Evolutionary conservation across 495 filamentous ascomycete genomes (phyloP).

Genomic region (Xylaria venustula): DNA sequence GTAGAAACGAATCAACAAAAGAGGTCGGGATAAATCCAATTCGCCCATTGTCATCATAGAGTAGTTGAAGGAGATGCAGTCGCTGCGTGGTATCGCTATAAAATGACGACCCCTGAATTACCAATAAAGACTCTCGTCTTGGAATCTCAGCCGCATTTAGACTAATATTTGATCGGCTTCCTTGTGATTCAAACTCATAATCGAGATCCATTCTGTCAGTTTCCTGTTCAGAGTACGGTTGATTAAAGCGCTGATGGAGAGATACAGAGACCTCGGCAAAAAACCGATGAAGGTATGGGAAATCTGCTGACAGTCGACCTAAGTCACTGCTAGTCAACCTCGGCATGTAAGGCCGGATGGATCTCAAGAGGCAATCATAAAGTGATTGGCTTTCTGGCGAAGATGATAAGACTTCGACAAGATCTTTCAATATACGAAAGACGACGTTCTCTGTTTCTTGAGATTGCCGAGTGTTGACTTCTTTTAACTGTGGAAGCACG

Average conservation of each 20-base stretch:
- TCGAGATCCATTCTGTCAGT: slow-evolving; percentile 78
- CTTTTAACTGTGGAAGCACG: slow-evolving; percentile 42
- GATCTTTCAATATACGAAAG: slow-evolving; percentile 30
- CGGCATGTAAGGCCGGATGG: slow-evolving; percentile 39
- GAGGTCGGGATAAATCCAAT: slow-evolving; percentile 35
- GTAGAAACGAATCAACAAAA: slow-evolving; percentile 59
- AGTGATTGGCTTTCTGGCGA: slow-evolving; percentile 35
- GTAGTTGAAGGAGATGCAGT: slow-evolving; percentile 38
- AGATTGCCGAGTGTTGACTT: slow-evolving; percentile 38
- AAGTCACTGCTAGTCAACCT: slow-evolving; percentile 30
- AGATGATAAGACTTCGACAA: slow-evolving; percentile 31
- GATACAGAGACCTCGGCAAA: slow-evolving; percentile 41
- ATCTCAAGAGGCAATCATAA: slow-evolving; percentile 34
- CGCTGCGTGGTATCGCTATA: slow-evolving; percentile 39
- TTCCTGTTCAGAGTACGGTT: slow-evolving; percentile 24
- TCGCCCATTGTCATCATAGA: slow-evolving; percentile 33
- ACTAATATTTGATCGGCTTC: slow-evolving; percentile 38
- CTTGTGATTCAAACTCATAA: slow-evolving; percentile 60
- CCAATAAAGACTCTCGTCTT: slow-evolving; percentile 46
- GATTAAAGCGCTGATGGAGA: slow-evolving; percentile 42
- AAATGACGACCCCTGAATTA: slow-evolving; percentile 50
- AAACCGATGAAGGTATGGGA: slow-evolving; percentile 33
- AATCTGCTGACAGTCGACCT: slow-evolving; percentile 27
- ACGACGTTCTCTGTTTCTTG: slow-evolving; percentile 38
- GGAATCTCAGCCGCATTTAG: slow-evolving; percentile 36